These are phyloP conservation scores for Aspergillus sp. DNA, from an alignment of 2,329 filamentous ascomycete genomes.

Conservation along the genomic window DNA sequence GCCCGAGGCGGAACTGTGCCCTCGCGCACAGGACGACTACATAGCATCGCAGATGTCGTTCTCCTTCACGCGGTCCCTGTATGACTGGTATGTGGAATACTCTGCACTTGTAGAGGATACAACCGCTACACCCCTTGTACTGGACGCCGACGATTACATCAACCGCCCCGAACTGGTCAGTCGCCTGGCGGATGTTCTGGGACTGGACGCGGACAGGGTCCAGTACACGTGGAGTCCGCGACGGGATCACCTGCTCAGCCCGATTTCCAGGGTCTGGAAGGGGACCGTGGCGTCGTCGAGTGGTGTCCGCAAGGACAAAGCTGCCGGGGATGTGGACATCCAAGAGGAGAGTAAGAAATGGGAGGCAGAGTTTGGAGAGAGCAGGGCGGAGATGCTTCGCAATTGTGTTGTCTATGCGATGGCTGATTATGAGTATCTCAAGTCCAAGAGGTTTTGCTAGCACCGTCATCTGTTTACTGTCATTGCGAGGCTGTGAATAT, in stretches of 20 bases:
- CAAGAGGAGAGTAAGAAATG: not conserved
- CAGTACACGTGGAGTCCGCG: not conserved
- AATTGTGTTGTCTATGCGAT: not conserved
- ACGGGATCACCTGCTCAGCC: no score
- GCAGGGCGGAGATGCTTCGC: not conserved
- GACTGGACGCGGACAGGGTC: not conserved
- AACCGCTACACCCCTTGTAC: not conserved
- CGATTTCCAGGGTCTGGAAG: not conserved
- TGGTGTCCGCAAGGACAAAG: not conserved
- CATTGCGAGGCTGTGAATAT: no score
- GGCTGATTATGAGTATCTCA: not conserved
- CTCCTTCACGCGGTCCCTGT: not conserved
- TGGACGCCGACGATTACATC: not conserved
- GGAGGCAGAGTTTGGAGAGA: not conserved
- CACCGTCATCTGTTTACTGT: no score
- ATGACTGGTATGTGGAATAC: not conserved
- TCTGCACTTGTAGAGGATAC: not conserved
- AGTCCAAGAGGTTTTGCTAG: not conserved
- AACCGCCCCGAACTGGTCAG: not conserved
- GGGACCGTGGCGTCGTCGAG: not conserved
- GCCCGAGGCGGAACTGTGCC: not conserved
- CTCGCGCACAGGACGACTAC: not conserved
- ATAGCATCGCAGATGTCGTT: not conserved
- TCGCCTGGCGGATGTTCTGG: not conserved
- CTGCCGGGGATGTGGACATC: not conserved